Evolutionary conservation across 2,329 filamentous ascomycete genomes (phyloP), one percentile per base, ranked within the genome.

Genomic region (Tolypocladium guangdongense): DNA sequence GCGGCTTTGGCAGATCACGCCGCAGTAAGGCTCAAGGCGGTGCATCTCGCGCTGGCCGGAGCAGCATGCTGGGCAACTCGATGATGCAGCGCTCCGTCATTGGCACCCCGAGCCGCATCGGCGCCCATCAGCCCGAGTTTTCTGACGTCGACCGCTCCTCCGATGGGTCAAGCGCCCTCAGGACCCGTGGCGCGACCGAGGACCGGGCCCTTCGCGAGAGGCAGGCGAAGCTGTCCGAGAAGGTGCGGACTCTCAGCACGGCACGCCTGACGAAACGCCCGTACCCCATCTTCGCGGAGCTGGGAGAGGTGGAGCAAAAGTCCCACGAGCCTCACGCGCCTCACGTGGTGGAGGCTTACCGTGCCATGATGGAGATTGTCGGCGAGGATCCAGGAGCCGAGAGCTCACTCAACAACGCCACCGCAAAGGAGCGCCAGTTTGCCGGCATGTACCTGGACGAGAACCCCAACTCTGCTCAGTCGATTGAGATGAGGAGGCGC

Each of bases 31-130:
- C 58, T 36, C 71, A 70, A 60, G 71, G 71, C 55, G 74, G 76
- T 58, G 84, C 83, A 64, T 72, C 82, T 20, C 67, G 68, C 27
- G 62, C 66, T 66, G 84, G 84, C 36, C 77, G 82, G 41, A 65
- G 59, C 58, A 72, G 69, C 56, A 63, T 71, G 22, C 59, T 82
- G 54, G 79, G 78, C 52, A 75, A 76, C 54, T 89, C 89, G 14
- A 82, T 77, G 51, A 75, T 95, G 62, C 84, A 87, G 55, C 88
- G 86, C 61, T 96, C 92, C 11, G 87, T 96, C 52, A 93, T 97
- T 66, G 92, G 92, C 48, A 83, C 84, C 30, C 84, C 90, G 14
- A 86, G 81, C 61, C 78, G 80, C 56, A 81, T 87, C 54, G 83
- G 86, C 35, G 73, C 78, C 18, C 82, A 90, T 57, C 72, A 80